These are phyloP conservation scores for Trichoderma atroviride DNA, from an alignment of 2,329 filamentous ascomycete genomes.

Conservation along the genomic window DNA sequence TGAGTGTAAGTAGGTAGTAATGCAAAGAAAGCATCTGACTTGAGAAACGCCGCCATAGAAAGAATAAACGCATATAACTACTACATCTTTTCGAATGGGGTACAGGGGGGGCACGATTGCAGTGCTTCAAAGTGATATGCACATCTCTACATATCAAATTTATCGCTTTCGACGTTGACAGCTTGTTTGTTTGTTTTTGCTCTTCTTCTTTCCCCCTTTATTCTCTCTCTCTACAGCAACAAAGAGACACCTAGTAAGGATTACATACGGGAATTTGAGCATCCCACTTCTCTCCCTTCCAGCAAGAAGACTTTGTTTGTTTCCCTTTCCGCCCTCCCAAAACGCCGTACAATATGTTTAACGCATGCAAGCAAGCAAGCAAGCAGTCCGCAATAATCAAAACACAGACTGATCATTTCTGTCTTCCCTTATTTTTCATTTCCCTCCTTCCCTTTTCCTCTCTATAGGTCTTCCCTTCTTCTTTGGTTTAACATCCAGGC, in stretches of 20 bases:
- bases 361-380: slow-evolving; percentile 39
- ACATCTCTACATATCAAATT: neutral
- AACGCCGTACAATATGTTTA: slow-evolving; percentile 43
- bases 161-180: slow-evolving; percentile 3
- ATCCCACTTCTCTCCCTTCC: slow-evolving; percentile 28
- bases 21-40: neutral
- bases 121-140: neutral
- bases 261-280: slow-evolving; percentile 34
- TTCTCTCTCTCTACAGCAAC: slow-evolving; percentile 23
- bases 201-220: slow-evolving; percentile 8
- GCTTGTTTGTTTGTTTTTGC: neutral
- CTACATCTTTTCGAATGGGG: neutral
- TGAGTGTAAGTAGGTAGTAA: slow-evolving; percentile 13
- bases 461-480: neutral
- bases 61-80: too few species aligned
- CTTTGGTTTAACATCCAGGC: slow-evolving; percentile 14
- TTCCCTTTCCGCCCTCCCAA: slow-evolving; percentile 37
- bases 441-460: neutral
- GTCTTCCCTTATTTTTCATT: neutral
- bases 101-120: neutral
- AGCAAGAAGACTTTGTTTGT: slow-evolving; percentile 34
- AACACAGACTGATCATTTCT: slow-evolving; percentile 28
- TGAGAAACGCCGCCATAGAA: neutral
- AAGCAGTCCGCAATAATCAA: slow-evolving; percentile 42
- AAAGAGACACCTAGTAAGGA: slow-evolving; percentile 37